A percentile compares a stretch with the other conserved stretches of the same genome.
Evolutionary conservation across 2,329 filamentous ascomycete genomes (phyloP).

Genomic region (Podosphaera fusca): DNA sequence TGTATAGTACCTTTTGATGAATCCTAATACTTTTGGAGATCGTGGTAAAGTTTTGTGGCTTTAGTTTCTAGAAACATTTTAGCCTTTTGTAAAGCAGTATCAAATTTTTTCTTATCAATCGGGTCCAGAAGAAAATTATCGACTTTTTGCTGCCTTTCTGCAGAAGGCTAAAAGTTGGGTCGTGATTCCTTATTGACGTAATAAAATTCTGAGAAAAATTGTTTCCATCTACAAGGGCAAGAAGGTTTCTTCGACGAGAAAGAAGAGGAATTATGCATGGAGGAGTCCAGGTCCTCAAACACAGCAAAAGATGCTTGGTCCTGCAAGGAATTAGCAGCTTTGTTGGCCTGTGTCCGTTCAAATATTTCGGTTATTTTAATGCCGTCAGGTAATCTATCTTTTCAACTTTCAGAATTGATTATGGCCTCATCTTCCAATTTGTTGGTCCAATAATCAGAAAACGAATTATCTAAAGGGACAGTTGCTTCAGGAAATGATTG

Average conservation of each 20-base stretch:
- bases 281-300: neutral
- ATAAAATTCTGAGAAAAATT: neutral
- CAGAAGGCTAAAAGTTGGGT: neutral
- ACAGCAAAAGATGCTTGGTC: neutral
- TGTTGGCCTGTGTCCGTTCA: neutral
- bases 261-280: neutral
- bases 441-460: neutral
- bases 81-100: no score
- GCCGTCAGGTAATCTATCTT: neutral
- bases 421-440: slow-evolving; percentile 1
- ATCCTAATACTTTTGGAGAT: neutral
- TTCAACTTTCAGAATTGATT: neutral
- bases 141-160: neutral
- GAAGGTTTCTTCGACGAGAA: neutral
- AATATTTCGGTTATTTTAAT: neutral
- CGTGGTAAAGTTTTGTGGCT: neutral
- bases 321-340: neutral
- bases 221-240: neutral
- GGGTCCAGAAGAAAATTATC: neutral
- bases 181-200: neutral
- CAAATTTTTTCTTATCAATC: neutral
- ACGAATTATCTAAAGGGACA: neutral
- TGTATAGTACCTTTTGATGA: neutral
- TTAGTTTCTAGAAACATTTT: no score
- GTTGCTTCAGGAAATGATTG: neutral